Evolutionary conservation across 345 rosid species (phyloP), one percentile per base, ranked within the genome.

Genomic region (Adansonia digitata): DNA sequence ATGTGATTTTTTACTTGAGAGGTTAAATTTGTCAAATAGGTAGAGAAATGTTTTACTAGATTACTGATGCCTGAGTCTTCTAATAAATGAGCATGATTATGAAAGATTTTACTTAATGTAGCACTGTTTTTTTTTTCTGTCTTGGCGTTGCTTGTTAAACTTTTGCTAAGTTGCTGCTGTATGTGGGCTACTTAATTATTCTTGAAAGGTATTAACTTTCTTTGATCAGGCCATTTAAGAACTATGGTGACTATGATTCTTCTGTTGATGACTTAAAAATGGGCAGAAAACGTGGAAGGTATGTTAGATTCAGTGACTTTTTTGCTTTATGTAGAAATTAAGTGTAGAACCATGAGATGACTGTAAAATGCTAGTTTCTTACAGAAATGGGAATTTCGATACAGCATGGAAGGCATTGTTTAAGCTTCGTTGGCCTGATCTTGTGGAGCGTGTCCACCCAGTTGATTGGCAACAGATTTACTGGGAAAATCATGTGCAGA

Each of bases 401-500:
- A 34, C 51, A 15, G 86, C 84, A 3, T 94, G 98, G 98, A 87
- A 82, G 82, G 61, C 24, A 26, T 83, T 91, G 79, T 89, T 81
- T 80, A 86, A 83, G 85, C 73, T 66, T 64, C 90, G 97, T 17
- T 94, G 98, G 98, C 89, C 94, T 17, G 77, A 71, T 60, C 74
- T 79, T 71, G 51, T 71, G 27, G 71, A 82, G 26, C 27, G 6
- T 68, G 53, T 74, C 48, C 74, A 82, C 59, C n/a, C 85, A 6
- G 81, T 37, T 81, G 89, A 88, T 35, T 94, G 98, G 98, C 89
- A 80, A 66, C 94, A 84, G 77, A 75, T 79, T 37, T 93, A 93
- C 63, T 92, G 98, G 98, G 89, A 92, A 82, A 83, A 82, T 7
- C 98, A 94, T 87, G 70, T 94, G 71, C 97, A 91, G 70, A 82